Base-by-base conservation (phyloP, 2,329 filamentous ascomycete species). In the Tolypocladium ophioglossoides region DNA sequence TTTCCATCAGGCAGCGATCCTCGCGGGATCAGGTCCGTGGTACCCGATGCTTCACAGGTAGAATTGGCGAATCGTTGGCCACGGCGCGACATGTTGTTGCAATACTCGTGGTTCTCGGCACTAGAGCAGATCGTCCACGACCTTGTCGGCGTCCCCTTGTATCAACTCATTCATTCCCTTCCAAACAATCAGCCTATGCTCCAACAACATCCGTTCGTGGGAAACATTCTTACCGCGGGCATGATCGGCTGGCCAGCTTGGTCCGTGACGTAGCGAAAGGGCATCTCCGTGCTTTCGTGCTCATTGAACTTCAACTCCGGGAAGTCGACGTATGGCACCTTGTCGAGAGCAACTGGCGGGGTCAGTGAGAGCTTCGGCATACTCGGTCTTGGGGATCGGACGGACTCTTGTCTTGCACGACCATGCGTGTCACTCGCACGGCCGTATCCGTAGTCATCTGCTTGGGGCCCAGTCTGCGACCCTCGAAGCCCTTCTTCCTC, bases 401-500 rank as follows among this genome's bases (percentile, higher is more conserved):
- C 80, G 59, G 71, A 95, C 91, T 80, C 74, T 87, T 87, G 60
- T 91, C 83, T 65, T 95, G 87, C 12, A 91, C 84, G 7, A 97
- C 87, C 62, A 95, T 86, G 60, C 94, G 83, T 35, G 94, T 97
- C 47, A 96, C 92, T 61, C 94, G 82, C 51, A 96, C 94, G 5
- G 94, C 94, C 22, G 94, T 99, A 69, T 99, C 94, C 5, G 94
- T 99, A 3, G 94, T 97, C 92, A 99, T 96, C 72, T 99, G 94
- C 63, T 91, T 86, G 9, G 92, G 89, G 0, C 94, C 94, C 34
- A 99, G 77, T 55, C 94, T 81, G 52, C 94, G 84, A 55, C 92
- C 91, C 55, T 85, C 78, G 64, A 95, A 99, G 3, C 94, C 94
- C 68, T 97, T 96, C 71, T 89, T 91, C 52, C 94, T 84, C 63